Evolutionary conservation across 1,284 basidiomycete species (phyloP), one percentile per base, ranked within the genome.

Genomic region (Entoloma clypeatum): DNA sequence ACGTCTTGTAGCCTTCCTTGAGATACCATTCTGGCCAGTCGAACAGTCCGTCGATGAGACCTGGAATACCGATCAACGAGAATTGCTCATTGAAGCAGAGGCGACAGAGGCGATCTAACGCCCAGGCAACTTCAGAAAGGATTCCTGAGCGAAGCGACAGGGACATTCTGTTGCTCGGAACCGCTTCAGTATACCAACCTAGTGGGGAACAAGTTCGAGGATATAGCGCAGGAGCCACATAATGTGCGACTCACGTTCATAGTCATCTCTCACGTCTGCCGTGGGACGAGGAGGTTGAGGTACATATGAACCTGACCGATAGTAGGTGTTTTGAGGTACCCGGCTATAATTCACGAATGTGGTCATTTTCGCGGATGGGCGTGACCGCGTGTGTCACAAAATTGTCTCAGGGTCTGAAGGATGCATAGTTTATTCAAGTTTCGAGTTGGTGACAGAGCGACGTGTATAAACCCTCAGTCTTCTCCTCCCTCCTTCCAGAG

Each of bases 1-100:
- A 59, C 23, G 64, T 59, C 45, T 69, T 66, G 53, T 72, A 64
- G 6, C 78, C 79, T 50, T 77, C 72, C 2, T 56, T 64, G 36
- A 72, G 69, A 53, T 80, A 88, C 84, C 84, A 88, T 51, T 84
- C 77, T 8, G 89, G 82, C 81, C 86, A 85, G 52, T 85, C 81
- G 52, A 90, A 82, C 13, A 93, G 69, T 5, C 79, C 82, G 52
- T 91, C 86, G 18, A 82, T 76, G 26, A 92, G 67, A 3, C 86
- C 86, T 0, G 86, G 84, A 35, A 88, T 78, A 29, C 69, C 68
- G 38, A 68, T 69, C 42, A 93, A 69, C 39, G 75, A 59, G 58
- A 90, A 87, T 39, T 79, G 69, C 41, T 90, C 86, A 62, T 81
- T 87, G 55, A 72, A 72, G 50, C 79, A 83, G n/a, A 89, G 67